Conservation (phyloP, 352 stramenopile species). For the Phytophthora multivora region DNA sequence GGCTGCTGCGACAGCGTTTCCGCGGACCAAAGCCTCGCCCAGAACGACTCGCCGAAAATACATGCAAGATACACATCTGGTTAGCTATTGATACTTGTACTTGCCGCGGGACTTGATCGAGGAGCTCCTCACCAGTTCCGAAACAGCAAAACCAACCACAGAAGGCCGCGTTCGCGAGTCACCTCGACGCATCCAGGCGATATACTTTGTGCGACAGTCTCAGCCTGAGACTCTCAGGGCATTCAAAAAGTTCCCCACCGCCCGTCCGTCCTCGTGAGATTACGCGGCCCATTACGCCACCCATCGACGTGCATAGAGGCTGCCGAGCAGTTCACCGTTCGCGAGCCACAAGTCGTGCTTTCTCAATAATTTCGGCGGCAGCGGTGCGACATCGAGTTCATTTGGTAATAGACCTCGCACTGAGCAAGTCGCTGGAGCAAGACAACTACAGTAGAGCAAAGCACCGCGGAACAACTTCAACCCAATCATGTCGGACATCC, state of each 20-base stretch:
- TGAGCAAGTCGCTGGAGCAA: constrained; percentile 5
- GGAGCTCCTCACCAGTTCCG: constrained; percentile 26
- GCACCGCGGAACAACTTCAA: constrained; percentile 9
- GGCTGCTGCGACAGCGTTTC: constrained; percentile 3
- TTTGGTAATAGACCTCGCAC: constrained; percentile 23
- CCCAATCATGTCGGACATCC: constrained; percentile 56
- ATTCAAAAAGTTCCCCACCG: neutral
- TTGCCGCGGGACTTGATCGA: too few species aligned
- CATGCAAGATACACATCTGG: constrained; percentile 24
- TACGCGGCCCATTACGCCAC: constrained; percentile 21
- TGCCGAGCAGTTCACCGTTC: constrained; percentile 12
- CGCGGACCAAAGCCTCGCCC: constrained; percentile 4
- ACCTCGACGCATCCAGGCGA: constrained; percentile 3
- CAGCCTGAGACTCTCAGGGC: too few species aligned
- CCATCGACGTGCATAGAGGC: constrained; percentile 30
- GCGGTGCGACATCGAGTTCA: constrained; percentile 18
- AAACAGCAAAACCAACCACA: constrained; percentile 24
- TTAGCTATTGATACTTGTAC: constrained; percentile 27
- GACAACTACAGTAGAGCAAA: neutral
- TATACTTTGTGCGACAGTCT: constrained; percentile 26
- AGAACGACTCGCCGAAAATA: constrained; percentile 31
- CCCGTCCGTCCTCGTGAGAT: constrained; percentile 12
- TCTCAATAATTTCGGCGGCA: neutral
- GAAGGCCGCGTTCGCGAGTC: constrained; percentile 5
- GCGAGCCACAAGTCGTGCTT: constrained; percentile 23